A percentile compares a stretch with the other conserved stretches of the same genome.
phyloP scores from a whole-genome alignment of 139 green algal genomes.

The Micractinium conductrix region DNA sequence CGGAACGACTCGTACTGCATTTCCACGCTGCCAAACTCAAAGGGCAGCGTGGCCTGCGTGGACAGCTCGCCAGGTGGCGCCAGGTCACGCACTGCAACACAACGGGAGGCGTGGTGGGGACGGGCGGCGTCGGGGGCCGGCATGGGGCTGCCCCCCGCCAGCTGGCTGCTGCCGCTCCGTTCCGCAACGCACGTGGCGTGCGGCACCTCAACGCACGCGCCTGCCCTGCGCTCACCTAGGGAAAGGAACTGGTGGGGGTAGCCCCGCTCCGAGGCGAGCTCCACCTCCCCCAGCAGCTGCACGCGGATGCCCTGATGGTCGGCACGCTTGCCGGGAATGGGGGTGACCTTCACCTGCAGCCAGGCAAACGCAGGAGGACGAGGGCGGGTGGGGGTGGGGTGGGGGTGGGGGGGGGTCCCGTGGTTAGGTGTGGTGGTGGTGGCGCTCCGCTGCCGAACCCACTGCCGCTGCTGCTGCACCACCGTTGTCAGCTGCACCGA shows the following conservation, averaged over 20 bases:
- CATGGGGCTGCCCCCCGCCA: too few relatives aligned
- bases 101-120: too few relatives aligned
- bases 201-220: too few relatives aligned
- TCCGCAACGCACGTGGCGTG: too few relatives aligned
- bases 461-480: too few relatives aligned
- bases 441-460: too few relatives aligned
- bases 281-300: conserved; percentile 97
- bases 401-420: too few relatives aligned
- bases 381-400: too few relatives aligned
- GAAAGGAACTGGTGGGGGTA: conserved; percentile 90
- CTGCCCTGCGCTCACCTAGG: conserved; percentile 63
- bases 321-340: conserved; percentile 81
- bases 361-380: background rate
- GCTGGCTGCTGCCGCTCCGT: too few relatives aligned
- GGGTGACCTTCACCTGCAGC: conserved; percentile 64
- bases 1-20: conserved; percentile 97
- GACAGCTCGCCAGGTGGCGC: conserved; percentile 84
- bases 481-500: background rate
- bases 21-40: conserved; percentile 97
- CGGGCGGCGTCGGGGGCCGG: too few relatives aligned
- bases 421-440: background rate
- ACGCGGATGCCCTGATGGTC: conserved; percentile 96
- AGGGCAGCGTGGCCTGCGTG: conserved; percentile 73
- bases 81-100: conserved; percentile 77
- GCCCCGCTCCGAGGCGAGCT: conserved; percentile 89